These are phyloP conservation scores for Penicillium sp. DNA, from an alignment of 2,329 filamentous ascomycete genomes.

Conservation along the genomic window DNA sequence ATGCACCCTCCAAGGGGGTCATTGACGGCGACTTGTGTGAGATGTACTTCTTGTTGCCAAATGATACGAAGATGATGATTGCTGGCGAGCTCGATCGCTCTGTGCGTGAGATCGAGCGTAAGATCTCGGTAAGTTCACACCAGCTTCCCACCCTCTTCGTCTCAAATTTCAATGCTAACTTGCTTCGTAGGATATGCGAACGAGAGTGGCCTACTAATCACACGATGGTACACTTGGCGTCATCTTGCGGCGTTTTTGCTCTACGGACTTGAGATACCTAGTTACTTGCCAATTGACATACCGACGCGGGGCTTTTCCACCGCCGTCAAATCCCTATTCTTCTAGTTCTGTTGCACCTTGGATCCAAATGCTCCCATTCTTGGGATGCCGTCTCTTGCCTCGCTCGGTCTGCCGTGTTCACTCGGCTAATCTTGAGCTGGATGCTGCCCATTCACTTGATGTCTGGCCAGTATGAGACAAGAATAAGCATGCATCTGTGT, in stretches of 20 bases:
- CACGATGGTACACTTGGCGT: constrained; percentile 25
- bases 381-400: constrained; percentile 49
- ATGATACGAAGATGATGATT: constrained; percentile 93
- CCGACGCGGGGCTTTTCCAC: constrained; percentile 9
- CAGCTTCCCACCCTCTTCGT: not conserved
- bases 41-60: constrained; percentile 77
- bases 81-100: constrained; percentile 89
- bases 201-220: constrained; percentile 56
- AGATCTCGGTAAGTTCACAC: constrained; percentile 67
- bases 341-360: not conserved
- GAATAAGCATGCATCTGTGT: constrained; percentile 34
- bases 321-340: constrained; percentile 2
- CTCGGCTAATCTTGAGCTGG: constrained; percentile 45
- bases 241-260: constrained; percentile 24
- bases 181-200: constrained; percentile 55
- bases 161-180: constrained; percentile 15
- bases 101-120: constrained; percentile 90
- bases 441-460: constrained; percentile 31
- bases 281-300: constrained; percentile 22
- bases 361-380: not conserved
- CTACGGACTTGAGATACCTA: constrained; percentile 29
- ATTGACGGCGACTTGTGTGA: constrained; percentile 98
- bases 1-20: constrained; percentile 91
- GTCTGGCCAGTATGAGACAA: constrained; percentile 48
- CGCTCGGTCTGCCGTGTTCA: constrained; percentile 48